These are phyloP conservation scores for Metarhizium humberi DNA, from an alignment of 2,329 filamentous ascomycete species.

Conservation along the genomic window DNA sequence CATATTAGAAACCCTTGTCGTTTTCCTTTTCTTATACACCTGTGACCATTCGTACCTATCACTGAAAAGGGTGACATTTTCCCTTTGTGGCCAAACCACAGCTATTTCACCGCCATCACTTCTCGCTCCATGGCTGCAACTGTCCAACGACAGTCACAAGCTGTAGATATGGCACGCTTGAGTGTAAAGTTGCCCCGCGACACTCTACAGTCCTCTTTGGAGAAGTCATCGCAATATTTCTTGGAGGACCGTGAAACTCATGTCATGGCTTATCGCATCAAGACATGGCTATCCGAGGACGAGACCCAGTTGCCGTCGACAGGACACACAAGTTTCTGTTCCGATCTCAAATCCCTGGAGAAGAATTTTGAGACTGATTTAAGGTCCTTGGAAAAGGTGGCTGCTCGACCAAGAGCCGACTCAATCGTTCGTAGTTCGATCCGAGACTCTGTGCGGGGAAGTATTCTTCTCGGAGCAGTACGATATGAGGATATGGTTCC, in stretches of 20 bases:
- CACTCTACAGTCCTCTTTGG: constrained; percentile 14
- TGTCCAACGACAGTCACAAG: background rate
- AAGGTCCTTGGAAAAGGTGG: background rate
- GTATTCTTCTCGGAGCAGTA: constrained; percentile 1
- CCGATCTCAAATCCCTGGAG: constrained; percentile 12
- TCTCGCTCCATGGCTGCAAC: background rate
- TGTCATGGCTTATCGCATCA: constrained; percentile 12
- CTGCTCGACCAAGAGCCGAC: background rate
- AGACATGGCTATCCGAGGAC: constrained; percentile 17
- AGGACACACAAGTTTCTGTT: constrained; percentile 9
- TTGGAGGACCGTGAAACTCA: constrained; percentile 14
- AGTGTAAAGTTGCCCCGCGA: constrained; percentile 17
- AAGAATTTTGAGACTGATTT: constrained; percentile 6
- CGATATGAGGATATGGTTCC: constrained; percentile 11
- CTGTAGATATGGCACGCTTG: constrained; percentile 9
- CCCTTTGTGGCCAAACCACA: background rate
- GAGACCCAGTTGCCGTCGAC: constrained; percentile 12
- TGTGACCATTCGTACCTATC: background rate
- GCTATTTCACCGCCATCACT: background rate
- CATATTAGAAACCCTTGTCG: background rate
- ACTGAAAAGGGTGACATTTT: background rate
- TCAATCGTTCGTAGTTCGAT: background rate
- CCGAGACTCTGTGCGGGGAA: background rate
- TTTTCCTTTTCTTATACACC: background rate
- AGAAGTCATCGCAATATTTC: constrained; percentile 16